Base-by-base conservation (phyloP, 306 rosid genomes). In the Luffa acutangula region DNA sequence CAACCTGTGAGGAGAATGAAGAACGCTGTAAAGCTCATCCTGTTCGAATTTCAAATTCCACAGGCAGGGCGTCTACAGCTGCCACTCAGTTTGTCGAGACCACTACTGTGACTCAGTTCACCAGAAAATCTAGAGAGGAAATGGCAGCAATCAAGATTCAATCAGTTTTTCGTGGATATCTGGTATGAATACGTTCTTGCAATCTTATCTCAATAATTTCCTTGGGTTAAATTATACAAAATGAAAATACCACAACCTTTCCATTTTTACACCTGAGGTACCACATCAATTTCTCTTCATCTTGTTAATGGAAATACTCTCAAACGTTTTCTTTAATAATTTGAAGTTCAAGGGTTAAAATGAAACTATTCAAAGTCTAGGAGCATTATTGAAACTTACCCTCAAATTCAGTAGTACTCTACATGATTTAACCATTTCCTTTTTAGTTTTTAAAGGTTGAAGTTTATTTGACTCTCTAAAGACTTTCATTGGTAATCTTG, bases 131-230 rank as follows among this genome's bases (percentile, higher is more conserved):
- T 7, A 85, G 59, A 63, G 97, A 92, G 76, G 92, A 95, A 87
- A 88, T 79, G 78, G 97, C 97, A 10, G 93, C 93, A 82, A 90
- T 92, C 85, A 91, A 77, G 88, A 91, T 95, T 88, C 98, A 95
- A 81, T 91, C 98, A 14, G 93, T 89, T 75, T 95, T 92, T 82
- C 91, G 98, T 31, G 98, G 98, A 85, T 86, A 92, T 83, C 81
- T 92, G 95, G 98, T 95, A 90, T 58, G 84, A 54, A 21, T 71
- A 60, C 37, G 34, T 56, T 49, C 52, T 25, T 37, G 41, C 20
- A 46, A 66, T 63, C 41, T 57, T 70, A 18, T 66, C 58, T 70
- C 75, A 52, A 46, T 18, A 20, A 42, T 37, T 64, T 37, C 48
- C 7, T 43, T 45, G 7, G 3, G 3, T 57, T 57, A 20, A 57